phyloP scores from a whole-genome alignment of 1,139 yeast species.

The Debaryomycetaceae sp. region DNA sequence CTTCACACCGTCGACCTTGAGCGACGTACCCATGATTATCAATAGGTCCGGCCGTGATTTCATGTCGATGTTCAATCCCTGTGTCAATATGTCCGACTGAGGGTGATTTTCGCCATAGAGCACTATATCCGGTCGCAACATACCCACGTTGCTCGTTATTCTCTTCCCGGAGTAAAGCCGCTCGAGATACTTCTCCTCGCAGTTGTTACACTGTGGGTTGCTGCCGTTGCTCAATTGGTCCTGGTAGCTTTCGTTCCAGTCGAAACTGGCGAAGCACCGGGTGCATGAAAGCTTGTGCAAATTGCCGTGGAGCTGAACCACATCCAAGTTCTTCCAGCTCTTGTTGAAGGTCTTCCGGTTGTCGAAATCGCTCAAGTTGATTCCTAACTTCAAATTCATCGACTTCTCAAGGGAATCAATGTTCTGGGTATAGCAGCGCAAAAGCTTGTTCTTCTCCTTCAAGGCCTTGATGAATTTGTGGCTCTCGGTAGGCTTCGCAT shows the following conservation, averaged over 20 bases:
- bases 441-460: constrained; percentile 61
- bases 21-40: constrained; percentile 71
- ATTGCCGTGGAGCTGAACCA: constrained; percentile 89
- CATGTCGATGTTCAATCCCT: constrained; percentile 55
- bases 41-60: constrained; percentile 59
- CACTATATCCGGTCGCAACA: constrained; percentile 70
- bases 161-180: constrained; percentile 62
- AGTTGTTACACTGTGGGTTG: constrained; percentile 62
- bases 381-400: constrained; percentile 44
- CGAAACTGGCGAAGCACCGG: constrained; percentile 53
- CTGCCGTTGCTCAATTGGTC: constrained; percentile 46
- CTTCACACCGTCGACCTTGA: constrained; percentile 71
- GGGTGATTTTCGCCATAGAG: constrained; percentile 81
- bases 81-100: constrained; percentile 61
- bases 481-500: constrained; percentile 78
- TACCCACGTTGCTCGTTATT: constrained; percentile 54
- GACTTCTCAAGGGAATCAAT: constrained; percentile 49
- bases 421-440: constrained; percentile 83
- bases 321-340: constrained; percentile 65
- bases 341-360: constrained; percentile 26
- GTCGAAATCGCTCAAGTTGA: constrained; percentile 29
- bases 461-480: constrained; percentile 71
- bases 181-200: constrained; percentile 50
- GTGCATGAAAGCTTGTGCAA: constrained; percentile 73
- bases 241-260: constrained; percentile 59